Evolutionary conservation across 2,329 filamentous ascomycete species (phyloP).

Genomic region (Alternaria dauci): DNA sequence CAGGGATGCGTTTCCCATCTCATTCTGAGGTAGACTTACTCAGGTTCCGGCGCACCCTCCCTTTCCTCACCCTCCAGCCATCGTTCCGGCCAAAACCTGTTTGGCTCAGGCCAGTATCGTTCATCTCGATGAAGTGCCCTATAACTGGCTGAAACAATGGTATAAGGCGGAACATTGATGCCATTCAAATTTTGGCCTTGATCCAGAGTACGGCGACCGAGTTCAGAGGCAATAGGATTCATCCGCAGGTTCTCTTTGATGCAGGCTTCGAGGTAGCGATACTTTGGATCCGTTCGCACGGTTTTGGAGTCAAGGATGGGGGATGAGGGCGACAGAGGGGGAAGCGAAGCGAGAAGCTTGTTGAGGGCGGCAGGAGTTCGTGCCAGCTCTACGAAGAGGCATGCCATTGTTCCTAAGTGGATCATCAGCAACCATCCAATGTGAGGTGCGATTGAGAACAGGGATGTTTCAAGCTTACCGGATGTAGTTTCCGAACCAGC

Average conservation of each 20-base stretch:
- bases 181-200: neutral
- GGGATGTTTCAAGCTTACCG: neutral
- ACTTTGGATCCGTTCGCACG: neutral
- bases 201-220: slow-evolving; percentile 1
- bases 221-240: slow-evolving; percentile 3
- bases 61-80: slow-evolving; percentile 6
- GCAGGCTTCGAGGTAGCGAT: neutral
- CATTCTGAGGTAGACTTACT: neutral
- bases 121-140: slow-evolving; percentile 1
- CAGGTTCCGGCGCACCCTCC: slow-evolving; percentile 1
- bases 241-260: slow-evolving; percentile 1
- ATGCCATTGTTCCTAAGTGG: slow-evolving; percentile 1
- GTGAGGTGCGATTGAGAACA: neutral
- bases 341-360: slow-evolving; percentile 7
- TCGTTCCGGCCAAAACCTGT: slow-evolving; percentile 6
- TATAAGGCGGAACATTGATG: neutral
- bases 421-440: neutral
- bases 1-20: neutral
- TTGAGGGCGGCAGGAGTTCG: neutral
- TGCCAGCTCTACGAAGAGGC: slow-evolving; percentile 5
- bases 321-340: neutral
- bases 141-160: slow-evolving; percentile 3
- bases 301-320: neutral
- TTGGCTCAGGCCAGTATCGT: slow-evolving; percentile 2
- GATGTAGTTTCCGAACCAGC: slow-evolving; percentile 4